Evolutionary conservation across 129 eudicot genomes (phyloP).

Genomic region (Centaurea solstitialis): DNA sequence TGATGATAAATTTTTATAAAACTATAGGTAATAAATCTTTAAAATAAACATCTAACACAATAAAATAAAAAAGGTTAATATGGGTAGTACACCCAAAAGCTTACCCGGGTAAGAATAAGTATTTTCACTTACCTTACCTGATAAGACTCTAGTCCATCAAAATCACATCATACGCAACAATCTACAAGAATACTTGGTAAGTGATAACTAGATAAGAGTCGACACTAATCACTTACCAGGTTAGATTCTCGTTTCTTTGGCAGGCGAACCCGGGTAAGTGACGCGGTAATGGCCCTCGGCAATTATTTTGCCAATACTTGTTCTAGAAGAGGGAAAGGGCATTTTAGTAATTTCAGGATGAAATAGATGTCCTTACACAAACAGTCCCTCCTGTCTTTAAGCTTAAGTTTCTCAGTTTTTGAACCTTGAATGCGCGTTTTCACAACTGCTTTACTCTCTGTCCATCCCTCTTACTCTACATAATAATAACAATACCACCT

Average conservation of each 20-base stretch:
- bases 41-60: background rate
- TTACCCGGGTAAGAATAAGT: background rate
- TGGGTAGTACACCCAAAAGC: background rate
- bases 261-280: too few species aligned
- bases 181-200: background rate
- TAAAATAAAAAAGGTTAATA: background rate
- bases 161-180: background rate
- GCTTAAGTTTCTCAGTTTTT: slow-evolving; percentile 37
- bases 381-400: slow-evolving; percentile 7
- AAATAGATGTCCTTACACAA: background rate
- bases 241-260: too few species aligned
- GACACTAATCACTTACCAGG: too few species aligned
- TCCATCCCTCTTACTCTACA: background rate
- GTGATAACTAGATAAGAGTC: too few species aligned
- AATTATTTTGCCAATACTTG: background rate
- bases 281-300: too few species aligned
- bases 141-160: background rate
- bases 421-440: slow-evolving; percentile 28
- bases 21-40: background rate
- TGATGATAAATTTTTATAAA: background rate
- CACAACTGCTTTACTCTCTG: slow-evolving; percentile 7
- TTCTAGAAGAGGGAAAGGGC: background rate
- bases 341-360: background rate
- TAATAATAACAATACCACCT: background rate
- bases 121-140: background rate